Evolutionary conservation across 129 eudicot species (phyloP), one percentile per base, ranked within the genome.

Genomic region (Artemisia argyi): DNA sequence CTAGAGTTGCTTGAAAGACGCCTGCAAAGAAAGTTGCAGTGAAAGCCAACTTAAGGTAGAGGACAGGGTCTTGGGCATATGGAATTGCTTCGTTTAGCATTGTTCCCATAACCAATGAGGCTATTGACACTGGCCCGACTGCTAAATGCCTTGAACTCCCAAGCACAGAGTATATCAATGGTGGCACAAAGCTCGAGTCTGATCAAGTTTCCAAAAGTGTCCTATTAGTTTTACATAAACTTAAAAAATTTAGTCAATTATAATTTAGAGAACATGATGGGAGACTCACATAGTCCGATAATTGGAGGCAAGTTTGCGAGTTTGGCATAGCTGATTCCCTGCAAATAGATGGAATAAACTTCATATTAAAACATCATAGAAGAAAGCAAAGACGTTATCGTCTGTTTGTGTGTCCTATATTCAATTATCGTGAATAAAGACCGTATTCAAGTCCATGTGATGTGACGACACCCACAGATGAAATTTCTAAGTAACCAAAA

Each of bases 121-220:
- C 99, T 73, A 95, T 95, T 6, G 99, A 95, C 17, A 95, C 99
- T 0, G 99, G 99, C 17, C 99, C 99, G 5, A 95, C 99, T 3
- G 96, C 99, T 26, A 95, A 48, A 80, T 95, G 99, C 49, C 75
- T 88, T 42, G 99, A 95, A 73, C 99, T 95, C 73, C 99, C 99
- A 0, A 95, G 91, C 51, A 91, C 86, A 0, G 99, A 86, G 79
- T 95, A 95, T 66, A 95, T 84, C 86, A 95, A 72, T 10, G 99
- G 99, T 61, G 99, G 99, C 65, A 95, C 99, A 76, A 95, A 95
- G 69, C 99, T 95, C 3, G 99, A 95, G 47, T 95, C 99, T 95
- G 85, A 10, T 72, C 67, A 72, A 64, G 14, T 13, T 63, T 17
- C 76, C 74, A 57, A 75, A 16, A 20, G 10, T 1, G 12, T 66